phyloP scores from a whole-genome alignment of 768 basidiomycete species.

The Tephrocybe sp. region DNA sequence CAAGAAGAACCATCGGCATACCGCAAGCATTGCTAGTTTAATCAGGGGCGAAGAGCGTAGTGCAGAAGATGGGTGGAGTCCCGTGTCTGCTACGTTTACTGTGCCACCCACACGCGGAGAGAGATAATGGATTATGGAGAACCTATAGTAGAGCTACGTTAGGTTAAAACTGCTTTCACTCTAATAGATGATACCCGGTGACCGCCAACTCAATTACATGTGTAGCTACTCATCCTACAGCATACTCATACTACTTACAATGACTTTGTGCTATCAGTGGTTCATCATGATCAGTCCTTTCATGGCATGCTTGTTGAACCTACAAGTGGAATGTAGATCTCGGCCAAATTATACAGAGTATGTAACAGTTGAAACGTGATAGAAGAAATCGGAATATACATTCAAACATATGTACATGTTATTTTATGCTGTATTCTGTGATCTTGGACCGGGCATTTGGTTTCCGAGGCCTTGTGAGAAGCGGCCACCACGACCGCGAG shows the following conservation, averaged over 20 bases:
- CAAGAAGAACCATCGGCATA: conserved; percentile 64
- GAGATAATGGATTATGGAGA: neutral
- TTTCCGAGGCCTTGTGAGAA: conserved; percentile 84
- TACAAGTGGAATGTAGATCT: too few species aligned
- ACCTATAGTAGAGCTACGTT: neutral
- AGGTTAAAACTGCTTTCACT: neutral
- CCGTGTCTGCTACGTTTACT: conserved; percentile 42
- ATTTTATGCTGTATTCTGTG: conserved; percentile 20
- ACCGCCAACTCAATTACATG: neutral
- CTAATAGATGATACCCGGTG: conserved; percentile 11
- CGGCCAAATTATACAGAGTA: too few species aligned
- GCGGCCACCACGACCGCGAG: conserved; percentile 73
- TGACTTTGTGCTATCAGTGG: too few species aligned
- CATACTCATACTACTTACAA: neutral
- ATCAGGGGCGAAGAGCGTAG: conserved; percentile 73
- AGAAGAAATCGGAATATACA: neutral
- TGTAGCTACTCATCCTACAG: neutral
- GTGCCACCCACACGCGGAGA: conserved; percentile 8
- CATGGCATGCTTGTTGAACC: too few species aligned
- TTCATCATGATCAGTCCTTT: too few species aligned
- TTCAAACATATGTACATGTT: neutral
- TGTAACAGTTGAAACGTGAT: neutral
- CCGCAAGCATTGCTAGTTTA: conserved; percentile 81
- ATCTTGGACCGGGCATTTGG: conserved; percentile 57
- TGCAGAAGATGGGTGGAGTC: conserved; percentile 84